These are phyloP conservation scores for Vigna trinervia DNA, from an alignment of 306 rosid genomes.

Conservation along the genomic window DNA sequence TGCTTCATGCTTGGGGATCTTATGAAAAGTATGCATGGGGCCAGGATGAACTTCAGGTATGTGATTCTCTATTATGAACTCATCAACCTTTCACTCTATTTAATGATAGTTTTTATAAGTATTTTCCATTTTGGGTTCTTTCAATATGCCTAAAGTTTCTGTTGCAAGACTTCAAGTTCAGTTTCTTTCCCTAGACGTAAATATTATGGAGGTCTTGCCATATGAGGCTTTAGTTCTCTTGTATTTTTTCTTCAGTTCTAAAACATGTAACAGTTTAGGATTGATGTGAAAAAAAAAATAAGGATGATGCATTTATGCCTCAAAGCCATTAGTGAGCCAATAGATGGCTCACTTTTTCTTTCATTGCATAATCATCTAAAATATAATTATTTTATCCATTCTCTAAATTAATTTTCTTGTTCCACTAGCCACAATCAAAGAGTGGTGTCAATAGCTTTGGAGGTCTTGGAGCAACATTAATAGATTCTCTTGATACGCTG, in stretches of 20 bases:
- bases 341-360: constrained; percentile 11
- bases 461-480: constrained; percentile 98
- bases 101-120: neutral
- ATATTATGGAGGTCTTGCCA: constrained; percentile 25
- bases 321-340: neutral
- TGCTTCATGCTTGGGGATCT: constrained; percentile 97
- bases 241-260: constrained; percentile 14
- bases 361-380: constrained; percentile 26
- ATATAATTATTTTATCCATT: neutral
- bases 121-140: neutral
- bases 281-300: neutral
- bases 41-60: constrained; percentile 97
- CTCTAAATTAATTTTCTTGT: constrained; percentile 28
- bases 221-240: constrained; percentile 21
- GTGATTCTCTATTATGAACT: constrained; percentile 26
- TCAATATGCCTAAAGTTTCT: constrained; percentile 12
- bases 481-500: constrained; percentile 94
- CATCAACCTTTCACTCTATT: constrained; percentile 23
- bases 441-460: constrained; percentile 96
- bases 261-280: neutral
- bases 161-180: constrained; percentile 12
- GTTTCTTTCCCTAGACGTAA: constrained; percentile 35
- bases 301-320: constrained; percentile 11
- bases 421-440: constrained; percentile 89
- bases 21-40: constrained; percentile 98